Percentiles rank a stretch among this genome's conserved stretches.
These are phyloP conservation scores for Lactifluus hygrophoroides DNA, from an alignment of 768 basidiomycete genomes.

Conservation along the genomic window DNA sequence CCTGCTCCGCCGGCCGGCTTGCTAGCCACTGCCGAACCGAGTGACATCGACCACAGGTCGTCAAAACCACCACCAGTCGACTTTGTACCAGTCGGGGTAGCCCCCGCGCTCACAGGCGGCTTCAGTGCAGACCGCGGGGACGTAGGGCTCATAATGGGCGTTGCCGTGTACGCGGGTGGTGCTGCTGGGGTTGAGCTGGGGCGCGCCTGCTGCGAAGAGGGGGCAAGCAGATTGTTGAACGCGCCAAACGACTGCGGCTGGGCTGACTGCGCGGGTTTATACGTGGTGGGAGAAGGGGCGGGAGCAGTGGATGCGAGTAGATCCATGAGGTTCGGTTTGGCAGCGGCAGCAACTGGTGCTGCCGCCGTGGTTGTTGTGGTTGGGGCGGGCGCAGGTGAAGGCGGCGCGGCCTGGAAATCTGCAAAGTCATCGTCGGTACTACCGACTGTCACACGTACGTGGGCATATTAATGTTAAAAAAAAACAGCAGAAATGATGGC, in stretches of 20 bases:
- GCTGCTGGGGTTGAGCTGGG: constrained; percentile 12
- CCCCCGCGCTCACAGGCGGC: constrained; percentile 10
- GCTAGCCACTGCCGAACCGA: constrained; percentile 36
- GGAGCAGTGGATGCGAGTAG: not conserved
- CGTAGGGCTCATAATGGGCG: constrained; percentile 20
- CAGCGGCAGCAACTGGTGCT: not conserved
- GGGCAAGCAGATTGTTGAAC: not conserved
- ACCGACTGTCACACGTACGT: not conserved
- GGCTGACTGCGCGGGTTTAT: not conserved
- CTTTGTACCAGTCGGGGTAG: constrained; percentile 27
- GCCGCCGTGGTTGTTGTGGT: constrained; percentile 24
- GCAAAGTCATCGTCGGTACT: constrained; percentile 70
- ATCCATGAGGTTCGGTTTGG: constrained; percentile 11
- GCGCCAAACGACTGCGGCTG: constrained; percentile 4
- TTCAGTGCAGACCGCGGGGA: constrained; percentile 24
- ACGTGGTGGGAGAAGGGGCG: not conserved
- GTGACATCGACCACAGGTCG: constrained; percentile 80
- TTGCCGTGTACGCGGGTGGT: not conserved
- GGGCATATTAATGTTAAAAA: not conserved
- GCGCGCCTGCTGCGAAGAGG: constrained; percentile 12
- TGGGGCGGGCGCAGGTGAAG: constrained; percentile 43
- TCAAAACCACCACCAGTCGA: constrained; percentile 60
- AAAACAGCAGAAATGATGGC: not conserved
- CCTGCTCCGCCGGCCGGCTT: constrained; percentile 28
- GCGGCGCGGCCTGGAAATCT: constrained; percentile 74